Conservation (phyloP, 2,329 filamentous ascomycete genomes). For the Coniochaeta sp. region DNA sequence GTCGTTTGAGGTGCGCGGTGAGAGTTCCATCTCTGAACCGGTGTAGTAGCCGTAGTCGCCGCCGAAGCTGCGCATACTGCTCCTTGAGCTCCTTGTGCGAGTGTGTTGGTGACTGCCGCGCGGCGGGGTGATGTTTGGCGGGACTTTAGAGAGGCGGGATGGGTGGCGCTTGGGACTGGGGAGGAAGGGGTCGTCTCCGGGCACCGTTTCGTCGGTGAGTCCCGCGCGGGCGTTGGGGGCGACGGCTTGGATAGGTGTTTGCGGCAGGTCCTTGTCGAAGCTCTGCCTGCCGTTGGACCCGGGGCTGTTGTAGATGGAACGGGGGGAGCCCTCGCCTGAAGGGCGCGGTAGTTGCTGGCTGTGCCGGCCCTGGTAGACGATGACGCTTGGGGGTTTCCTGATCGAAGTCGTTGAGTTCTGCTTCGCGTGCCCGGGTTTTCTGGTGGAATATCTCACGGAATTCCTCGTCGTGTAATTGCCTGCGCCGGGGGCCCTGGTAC, state of each 20-base stretch:
- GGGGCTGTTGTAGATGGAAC: slow-evolving; percentile 19
- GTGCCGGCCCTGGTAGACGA: slow-evolving; percentile 38
- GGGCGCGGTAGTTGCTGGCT: slow-evolving; percentile 15
- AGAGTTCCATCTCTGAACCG: slow-evolving; percentile 26
- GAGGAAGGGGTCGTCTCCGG: slow-evolving; percentile 54
- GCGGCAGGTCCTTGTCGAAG: slow-evolving; percentile 31
- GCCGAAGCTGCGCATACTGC: slow-evolving; percentile 34
- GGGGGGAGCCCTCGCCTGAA: slow-evolving; percentile 23
- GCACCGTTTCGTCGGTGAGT: slow-evolving; percentile 54
- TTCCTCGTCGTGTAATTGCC: slow-evolving; percentile 13
- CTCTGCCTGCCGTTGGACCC: slow-evolving; percentile 15
- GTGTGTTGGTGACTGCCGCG: slow-evolving; percentile 27
- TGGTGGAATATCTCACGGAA: no score
- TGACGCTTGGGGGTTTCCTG: slow-evolving; percentile 44
- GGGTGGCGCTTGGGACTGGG: slow-evolving; percentile 43
- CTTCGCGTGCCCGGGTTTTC: slow-evolving; percentile 21
- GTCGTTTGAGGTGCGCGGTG: slow-evolving; percentile 28
- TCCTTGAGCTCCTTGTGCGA: slow-evolving; percentile 39
- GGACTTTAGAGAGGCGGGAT: slow-evolving; percentile 46
- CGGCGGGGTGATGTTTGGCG: slow-evolving; percentile 24
- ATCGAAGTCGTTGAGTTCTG: slow-evolving; percentile 26
- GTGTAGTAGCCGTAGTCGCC: slow-evolving; percentile 19
- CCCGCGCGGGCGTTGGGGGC: slow-evolving; percentile 57
- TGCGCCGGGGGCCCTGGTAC: slow-evolving; percentile 5
- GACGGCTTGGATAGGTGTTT: slow-evolving; percentile 45